Conservation (phyloP, 2,329 filamentous ascomycete species). For the Colletotrichum echinochloae region DNA sequence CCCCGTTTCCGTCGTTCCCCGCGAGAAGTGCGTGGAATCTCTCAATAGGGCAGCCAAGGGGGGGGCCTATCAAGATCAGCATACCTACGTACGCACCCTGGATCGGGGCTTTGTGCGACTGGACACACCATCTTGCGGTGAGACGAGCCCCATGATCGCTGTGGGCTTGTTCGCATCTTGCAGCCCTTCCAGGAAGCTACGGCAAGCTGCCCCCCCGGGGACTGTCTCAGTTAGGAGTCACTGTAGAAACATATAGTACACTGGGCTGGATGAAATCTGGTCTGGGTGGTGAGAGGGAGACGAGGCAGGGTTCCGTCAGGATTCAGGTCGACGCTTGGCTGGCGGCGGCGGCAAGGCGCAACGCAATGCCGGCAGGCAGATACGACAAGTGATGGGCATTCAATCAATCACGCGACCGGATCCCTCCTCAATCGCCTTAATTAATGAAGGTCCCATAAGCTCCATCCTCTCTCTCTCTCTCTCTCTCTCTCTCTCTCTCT, state of each 20-base stretch:
- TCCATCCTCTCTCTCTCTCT: too few relatives aligned
- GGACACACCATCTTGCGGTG: slow-evolving; percentile 29
- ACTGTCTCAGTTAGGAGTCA: slow-evolving; percentile 18
- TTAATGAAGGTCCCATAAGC: slow-evolving; percentile 16
- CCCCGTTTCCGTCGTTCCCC: slow-evolving; percentile 15
- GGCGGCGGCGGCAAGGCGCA: neutral
- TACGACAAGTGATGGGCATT: slow-evolving; percentile 15
- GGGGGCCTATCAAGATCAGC: slow-evolving; percentile 29
- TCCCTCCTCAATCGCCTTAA: slow-evolving; percentile 22
- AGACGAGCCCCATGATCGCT: slow-evolving; percentile 14
- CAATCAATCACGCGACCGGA: slow-evolving; percentile 35
- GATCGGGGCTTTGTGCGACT: slow-evolving; percentile 9
- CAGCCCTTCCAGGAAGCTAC: neutral
- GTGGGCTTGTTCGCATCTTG: neutral
- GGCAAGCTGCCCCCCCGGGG: slow-evolving; percentile 27
- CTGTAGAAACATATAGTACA: neutral
- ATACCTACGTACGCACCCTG: slow-evolving; percentile 36
- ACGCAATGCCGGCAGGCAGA: neutral
- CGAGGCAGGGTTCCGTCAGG: neutral
- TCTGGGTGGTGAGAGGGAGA: neutral
- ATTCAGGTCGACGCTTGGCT: neutral
- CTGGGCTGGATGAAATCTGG: too few relatives aligned
- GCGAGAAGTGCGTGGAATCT: slow-evolving; percentile 15
- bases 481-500: too few relatives aligned
- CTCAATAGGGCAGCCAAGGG: slow-evolving; percentile 26